phyloP scores from a whole-genome alignment of 306 rosid genomes.

The Vigna mungo region DNA sequence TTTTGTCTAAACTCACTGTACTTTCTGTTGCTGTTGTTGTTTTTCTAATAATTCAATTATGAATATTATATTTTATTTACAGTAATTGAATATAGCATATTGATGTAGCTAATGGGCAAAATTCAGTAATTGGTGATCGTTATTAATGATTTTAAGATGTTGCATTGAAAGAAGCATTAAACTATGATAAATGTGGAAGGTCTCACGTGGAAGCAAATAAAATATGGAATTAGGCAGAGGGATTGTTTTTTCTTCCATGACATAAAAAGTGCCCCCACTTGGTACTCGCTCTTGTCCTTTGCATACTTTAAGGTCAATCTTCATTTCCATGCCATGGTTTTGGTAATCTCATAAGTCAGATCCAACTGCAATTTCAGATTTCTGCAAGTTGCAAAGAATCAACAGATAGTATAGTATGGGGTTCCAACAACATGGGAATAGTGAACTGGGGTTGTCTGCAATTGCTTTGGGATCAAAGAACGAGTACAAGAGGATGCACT shows the following conservation, averaged over 20 bases:
- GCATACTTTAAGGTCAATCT: neutral
- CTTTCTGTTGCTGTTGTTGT: too few species aligned
- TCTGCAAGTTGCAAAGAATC: neutral
- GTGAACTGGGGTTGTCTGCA: slow-evolving; percentile 60
- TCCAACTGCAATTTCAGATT: slow-evolving; percentile 25
- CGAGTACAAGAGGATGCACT: slow-evolving; percentile 73
- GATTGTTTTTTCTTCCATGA: slow-evolving; percentile 28
- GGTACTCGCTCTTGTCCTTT: slow-evolving; percentile 18
- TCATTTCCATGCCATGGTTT: slow-evolving; percentile 4
- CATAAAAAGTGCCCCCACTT: slow-evolving; percentile 32
- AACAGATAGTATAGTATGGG: slow-evolving; percentile 49
- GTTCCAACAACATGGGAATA: slow-evolving; percentile 61
- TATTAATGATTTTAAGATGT: slow-evolving; percentile 18
- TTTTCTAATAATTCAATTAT: neutral
- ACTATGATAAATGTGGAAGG: slow-evolving; percentile 17
- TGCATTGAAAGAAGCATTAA: slow-evolving; percentile 44
- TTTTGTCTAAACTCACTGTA: too few species aligned
- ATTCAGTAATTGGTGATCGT: neutral
- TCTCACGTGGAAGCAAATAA: neutral
- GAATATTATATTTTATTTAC: neutral
- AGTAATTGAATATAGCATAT: neutral
- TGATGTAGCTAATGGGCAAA: slow-evolving; percentile 15
- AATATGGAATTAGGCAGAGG: neutral
- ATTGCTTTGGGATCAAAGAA: slow-evolving; percentile 66
- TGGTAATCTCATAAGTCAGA: slow-evolving; percentile 22